These are phyloP conservation scores for Xenoacremonium recifei DNA, from an alignment of 2,329 filamentous ascomycete genomes.

Conservation along the genomic window DNA sequence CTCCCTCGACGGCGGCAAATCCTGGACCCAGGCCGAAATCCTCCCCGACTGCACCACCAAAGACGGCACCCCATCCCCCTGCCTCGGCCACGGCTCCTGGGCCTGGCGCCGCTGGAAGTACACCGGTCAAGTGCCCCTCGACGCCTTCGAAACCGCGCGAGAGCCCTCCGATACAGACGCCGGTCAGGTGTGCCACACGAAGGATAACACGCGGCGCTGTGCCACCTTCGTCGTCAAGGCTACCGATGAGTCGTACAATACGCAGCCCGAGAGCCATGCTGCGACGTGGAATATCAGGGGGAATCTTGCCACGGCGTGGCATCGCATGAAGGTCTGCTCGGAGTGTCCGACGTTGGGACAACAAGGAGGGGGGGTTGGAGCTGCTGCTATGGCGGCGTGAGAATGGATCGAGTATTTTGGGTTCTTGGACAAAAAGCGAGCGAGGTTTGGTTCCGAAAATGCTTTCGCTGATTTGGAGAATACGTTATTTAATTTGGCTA, in stretches of 20 bases:
- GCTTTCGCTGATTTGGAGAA: too few relatives aligned
- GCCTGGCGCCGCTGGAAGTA: slow-evolving; percentile 65
- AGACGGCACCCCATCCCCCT: slow-evolving; percentile 24
- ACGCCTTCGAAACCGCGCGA: slow-evolving; percentile 20
- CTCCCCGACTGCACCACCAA: slow-evolving; percentile 45
- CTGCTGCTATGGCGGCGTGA: too few relatives aligned
- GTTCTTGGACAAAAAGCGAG: too few relatives aligned
- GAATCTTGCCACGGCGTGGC: slow-evolving; percentile 67
- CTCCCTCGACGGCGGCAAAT: slow-evolving; percentile 60
- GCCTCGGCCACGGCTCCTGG: slow-evolving; percentile 53
- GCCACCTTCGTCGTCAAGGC: slow-evolving; percentile 62
- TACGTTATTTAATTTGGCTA: too few relatives aligned
- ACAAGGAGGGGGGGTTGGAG: too few relatives aligned
- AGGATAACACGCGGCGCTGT: slow-evolving; percentile 29
- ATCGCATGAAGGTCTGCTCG: slow-evolving; percentile 47
- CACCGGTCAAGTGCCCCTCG: slow-evolving; percentile 42
- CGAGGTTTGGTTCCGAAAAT: too few relatives aligned
- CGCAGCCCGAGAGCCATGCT: slow-evolving; percentile 60
- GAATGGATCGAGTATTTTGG: too few relatives aligned
- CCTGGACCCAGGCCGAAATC: slow-evolving; percentile 63
- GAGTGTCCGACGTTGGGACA: too few relatives aligned
- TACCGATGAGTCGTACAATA: slow-evolving; percentile 64
- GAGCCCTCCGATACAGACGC: slow-evolving; percentile 1
- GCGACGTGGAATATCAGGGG: slow-evolving; percentile 64
- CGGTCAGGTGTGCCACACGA: slow-evolving; percentile 11